Evolutionary conservation across 352 stramenopile species (phyloP), one percentile per base, ranked within the genome.

Genomic region (Pythium aquatile): DNA sequence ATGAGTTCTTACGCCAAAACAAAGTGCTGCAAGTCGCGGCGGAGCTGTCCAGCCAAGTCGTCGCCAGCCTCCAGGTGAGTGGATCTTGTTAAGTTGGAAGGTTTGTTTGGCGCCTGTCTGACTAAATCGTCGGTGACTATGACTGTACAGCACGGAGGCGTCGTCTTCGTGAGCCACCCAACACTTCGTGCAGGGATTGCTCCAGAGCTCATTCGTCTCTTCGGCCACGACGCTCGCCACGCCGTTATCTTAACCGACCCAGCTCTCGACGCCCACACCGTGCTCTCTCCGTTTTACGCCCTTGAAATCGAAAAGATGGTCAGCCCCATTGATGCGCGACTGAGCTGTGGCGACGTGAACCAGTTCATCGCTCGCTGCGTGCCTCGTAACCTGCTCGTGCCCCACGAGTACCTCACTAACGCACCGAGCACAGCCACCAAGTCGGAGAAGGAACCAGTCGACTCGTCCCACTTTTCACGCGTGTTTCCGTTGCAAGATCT

Each of bases 261-360:
- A 14, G 75, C 74, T 1, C 65, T 92, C 1, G 77, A 91, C 39
- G 63, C 74, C 5, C 69, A 72, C 0, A 61, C 81, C 32, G 77
- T 85, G 7, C 77, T 96, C 53, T 68, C 65, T 13, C 70, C 78
- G 26, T 93, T 89, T 20, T 78, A 81, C 49, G 68, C 74, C 11
- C 70, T 88, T 10, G 62, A 78, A 37, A 83, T 96, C 37, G 85
- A 96, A 55, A 90, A 92, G 47, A 88, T 93, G 70, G 62, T 70
- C 32, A 91, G 82, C 26, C 79, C 82, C 11, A 92, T 96, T 33
- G 87, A 96, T 37, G 77, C 84, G 17, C 76, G 85, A 7, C 70
- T 96, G 58, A 91, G 79, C 58, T 96, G 87, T 59, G 87, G 87
- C 1, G 86, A 96, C 53, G 87, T 81, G 28, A 96, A 96, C 62